These are phyloP conservation scores for Fusarium austroafricanum DNA, from an alignment of 2,329 filamentous ascomycete species.

Conservation along the genomic window DNA sequence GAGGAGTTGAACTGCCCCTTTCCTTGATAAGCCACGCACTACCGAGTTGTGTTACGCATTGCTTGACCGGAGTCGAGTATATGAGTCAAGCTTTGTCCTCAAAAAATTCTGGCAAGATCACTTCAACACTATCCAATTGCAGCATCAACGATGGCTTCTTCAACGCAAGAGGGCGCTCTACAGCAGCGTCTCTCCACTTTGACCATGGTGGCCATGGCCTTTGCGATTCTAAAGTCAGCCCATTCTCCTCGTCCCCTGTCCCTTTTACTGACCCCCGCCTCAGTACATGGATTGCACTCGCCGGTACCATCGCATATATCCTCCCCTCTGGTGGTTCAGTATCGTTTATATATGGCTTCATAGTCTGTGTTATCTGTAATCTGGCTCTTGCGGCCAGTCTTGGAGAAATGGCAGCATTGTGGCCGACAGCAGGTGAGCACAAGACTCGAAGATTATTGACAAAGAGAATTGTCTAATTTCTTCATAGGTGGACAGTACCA, in stretches of 20 bases:
- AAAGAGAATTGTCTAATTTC: too few relatives aligned
- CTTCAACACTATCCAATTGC: not conserved
- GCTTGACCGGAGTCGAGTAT: slow-evolving; percentile 8
- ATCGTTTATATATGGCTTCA: slow-evolving; percentile 58
- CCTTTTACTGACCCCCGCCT: not conserved
- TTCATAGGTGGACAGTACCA: slow-evolving; percentile 55
- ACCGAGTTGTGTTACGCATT: not conserved
- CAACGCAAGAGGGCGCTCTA: slow-evolving; percentile 2
- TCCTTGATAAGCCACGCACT: not conserved
- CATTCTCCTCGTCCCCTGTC: not conserved
- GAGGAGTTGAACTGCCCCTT: not conserved
- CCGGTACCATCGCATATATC: slow-evolving; percentile 56
- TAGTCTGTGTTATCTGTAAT: slow-evolving; percentile 59
- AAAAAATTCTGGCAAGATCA: not conserved
- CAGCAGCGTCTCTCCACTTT: slow-evolving; percentile 49
- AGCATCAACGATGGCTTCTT: not conserved
- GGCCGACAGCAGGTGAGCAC: slow-evolving; percentile 55
- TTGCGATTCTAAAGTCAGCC: slow-evolving; percentile 56
- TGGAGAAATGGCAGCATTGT: slow-evolving; percentile 57
- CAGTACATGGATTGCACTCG: slow-evolving; percentile 51
- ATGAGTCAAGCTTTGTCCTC: slow-evolving; percentile 6
- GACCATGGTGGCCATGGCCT: slow-evolving; percentile 57
- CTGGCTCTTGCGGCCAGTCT: slow-evolving; percentile 56
- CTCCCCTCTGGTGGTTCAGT: slow-evolving; percentile 57
- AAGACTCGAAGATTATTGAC: too few relatives aligned